phyloP scores from a whole-genome alignment of 495 filamentous ascomycete species.

The Cryomyces minteri region DNA sequence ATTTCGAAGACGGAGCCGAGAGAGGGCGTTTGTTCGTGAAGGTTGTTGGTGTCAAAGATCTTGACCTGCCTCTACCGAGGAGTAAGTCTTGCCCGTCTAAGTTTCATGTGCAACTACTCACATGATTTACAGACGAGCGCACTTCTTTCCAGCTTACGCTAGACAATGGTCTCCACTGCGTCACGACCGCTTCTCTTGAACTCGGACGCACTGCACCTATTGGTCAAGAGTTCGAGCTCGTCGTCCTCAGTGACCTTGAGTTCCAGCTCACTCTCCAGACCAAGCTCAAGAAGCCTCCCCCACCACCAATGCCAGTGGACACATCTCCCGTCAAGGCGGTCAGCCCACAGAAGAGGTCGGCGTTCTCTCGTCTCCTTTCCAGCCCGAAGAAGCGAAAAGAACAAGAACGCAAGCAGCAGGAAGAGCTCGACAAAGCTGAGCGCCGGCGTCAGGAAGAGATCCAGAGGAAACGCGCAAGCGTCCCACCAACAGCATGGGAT shows the following conservation, averaged over 20 bases:
- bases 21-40: conserved; percentile 92
- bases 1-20: conserved; percentile 64
- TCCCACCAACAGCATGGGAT: conserved; percentile 58
- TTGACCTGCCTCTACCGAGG: conserved; percentile 77
- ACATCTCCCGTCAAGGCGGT: conserved; percentile 34
- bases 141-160: conserved; percentile 87
- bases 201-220: conserved; percentile 86
- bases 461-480: conserved; percentile 35
- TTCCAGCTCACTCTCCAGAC: conserved; percentile 94
- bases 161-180: conserved; percentile 94
- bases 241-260: conserved; percentile 89
- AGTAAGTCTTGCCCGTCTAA: conserved; percentile 34
- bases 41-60: conserved; percentile 87
- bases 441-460: conserved; percentile 48
- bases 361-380: conserved; percentile 82
- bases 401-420: conserved; percentile 60
- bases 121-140: conserved; percentile 38
- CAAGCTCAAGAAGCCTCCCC: conserved; percentile 66
- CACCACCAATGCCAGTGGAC: conserved; percentile 27
- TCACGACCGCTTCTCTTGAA: conserved; percentile 90
- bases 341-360: conserved; percentile 45
- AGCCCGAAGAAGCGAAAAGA: conserved; percentile 92
- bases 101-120: too few relatives aligned
- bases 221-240: conserved; percentile 94
- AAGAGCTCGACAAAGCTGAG: conserved; percentile 48